Base-by-base conservation (phyloP, 495 filamentous ascomycete genomes). In the Xylaria grammica region DNA sequence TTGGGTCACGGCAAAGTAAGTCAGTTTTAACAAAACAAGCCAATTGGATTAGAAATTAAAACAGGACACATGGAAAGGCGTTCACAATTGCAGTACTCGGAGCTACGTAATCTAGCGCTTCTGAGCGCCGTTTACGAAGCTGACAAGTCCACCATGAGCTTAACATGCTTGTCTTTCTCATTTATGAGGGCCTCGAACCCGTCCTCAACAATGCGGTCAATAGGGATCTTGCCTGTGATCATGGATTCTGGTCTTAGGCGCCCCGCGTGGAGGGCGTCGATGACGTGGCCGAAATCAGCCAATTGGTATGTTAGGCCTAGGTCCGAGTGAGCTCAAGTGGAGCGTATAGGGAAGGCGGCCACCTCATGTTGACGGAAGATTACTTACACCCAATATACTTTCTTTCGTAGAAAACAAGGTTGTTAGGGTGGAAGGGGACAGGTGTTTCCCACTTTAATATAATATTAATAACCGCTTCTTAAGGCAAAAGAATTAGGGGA, bases 101-200 rank as follows among this genome's bases (percentile, higher is more conserved):
- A n/a, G n/a, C n/a, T n/a, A n/a, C n/a, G n/a, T n/a, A n/a, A n/a
- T n/a, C n/a, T n/a, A n/a, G n/a, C n/a, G n/a, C n/a, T n/a, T n/a
- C n/a, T n/a, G n/a, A n/a, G n/a, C n/a, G n/a, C n/a, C n/a, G n/a
- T n/a, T n/a, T 60, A 60, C 15, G 38, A 8, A 38, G 30, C 58
- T 4, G 58, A 34, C 19, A 74, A 60, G 38, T 81, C 72, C n/a
- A 85, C 81, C 59, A 87, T 65, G 30, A 87, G 81, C 68, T 87
- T 87, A 30, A 86, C 80, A 70, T 89, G 84, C 26, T 80, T 80
- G 32, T 85, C 84, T 53, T 83, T 82, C 34, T 86, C 81, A n/a
- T 83, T 69, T 49, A 88, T 74, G 62, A 89, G 72, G 13, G 78
- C 66, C 67, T 84, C 77, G 72, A 88, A 85, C 1, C 86, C 86